Base-by-base conservation (phyloP, 371 early-diverging fungal genomes). In the Thermomucor indicae-seudaticae region DNA sequence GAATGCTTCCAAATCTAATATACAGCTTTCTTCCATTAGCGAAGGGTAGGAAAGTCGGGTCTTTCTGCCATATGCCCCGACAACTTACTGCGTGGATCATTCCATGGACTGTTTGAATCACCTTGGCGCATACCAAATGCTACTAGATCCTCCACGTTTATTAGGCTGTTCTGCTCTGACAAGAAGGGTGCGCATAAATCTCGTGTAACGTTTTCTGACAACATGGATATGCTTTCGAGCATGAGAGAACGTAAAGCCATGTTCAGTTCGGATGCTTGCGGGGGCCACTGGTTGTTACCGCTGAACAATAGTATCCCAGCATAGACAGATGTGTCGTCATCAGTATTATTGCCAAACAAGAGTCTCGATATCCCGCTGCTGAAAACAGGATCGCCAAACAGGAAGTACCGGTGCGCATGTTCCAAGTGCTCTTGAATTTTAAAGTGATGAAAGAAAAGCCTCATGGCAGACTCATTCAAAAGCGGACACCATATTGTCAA, bases 401-500 rank as follows among this genome's bases (percentile, higher is more conserved):
- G 49, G 30, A 66, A 59, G 39, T 65, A 70, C 1, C 67, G 61
- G 23, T 65, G 60, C 20, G 78, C 58, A 23, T 66, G 28, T 1
- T 52, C 51, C 1, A 78, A 43, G 43, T 80, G 77, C 6, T 59
- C 69, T 51, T 70, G 43, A 20, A 76, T 60, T 34, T 70, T 61
- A 49, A 76, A 58, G 34, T 75, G 61, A 40, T 70, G 58, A 16
- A 75, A 59, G 48, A 75, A 78, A 7, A 69, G 62, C 6, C 67
- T 58, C 69, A 80, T 57, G 34, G 72, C 67, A 20, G 71, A 78
- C 11, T 66, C 67, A 43, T 72, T 72, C 3, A 80, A 51, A 16
- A 78, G 30, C 4, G 71, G 71, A n/a, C 66, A 65, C 53, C 73
- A 71, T 10, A 53, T 40, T 6, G 51, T 41, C 27, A 80, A 51